Conservation (phyloP, 179 eudicot species). For the Beta corolliflora region DNA sequence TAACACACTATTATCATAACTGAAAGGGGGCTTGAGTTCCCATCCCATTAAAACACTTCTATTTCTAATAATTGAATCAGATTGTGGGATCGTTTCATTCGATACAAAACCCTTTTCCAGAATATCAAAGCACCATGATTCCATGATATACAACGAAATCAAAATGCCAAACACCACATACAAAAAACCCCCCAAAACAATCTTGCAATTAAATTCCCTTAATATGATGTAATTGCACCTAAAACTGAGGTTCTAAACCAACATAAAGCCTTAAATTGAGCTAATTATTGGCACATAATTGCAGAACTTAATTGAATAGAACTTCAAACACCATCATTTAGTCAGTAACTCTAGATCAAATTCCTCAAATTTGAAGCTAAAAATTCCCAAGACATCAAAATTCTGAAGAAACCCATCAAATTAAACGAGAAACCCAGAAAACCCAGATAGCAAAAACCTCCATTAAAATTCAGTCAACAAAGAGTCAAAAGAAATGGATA, state of each 20-base stretch:
- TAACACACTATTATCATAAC: slow-evolving; percentile 34
- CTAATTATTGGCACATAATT: slow-evolving; percentile 9
- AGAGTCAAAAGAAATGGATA: background rate
- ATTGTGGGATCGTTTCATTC: slow-evolving; percentile 35
- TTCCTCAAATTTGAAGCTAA: slow-evolving; percentile 15
- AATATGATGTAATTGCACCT: slow-evolving; percentile 16
- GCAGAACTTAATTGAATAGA: slow-evolving; percentile 6
- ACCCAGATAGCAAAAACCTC: slow-evolving; percentile 8
- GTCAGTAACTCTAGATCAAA: slow-evolving; percentile 1
- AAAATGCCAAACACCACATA: slow-evolving; percentile 13
- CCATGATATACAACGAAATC: slow-evolving; percentile 40
- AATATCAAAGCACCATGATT: slow-evolving; percentile 58
- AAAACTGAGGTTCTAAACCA: slow-evolving; percentile 1
- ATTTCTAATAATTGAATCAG: slow-evolving; percentile 21
- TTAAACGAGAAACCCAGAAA: slow-evolving; percentile 15
- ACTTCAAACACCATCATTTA: background rate
- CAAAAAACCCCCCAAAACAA: background rate
- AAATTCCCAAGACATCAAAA: slow-evolving; percentile 23
- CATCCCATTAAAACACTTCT: slow-evolving; percentile 32
- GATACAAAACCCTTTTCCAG: slow-evolving; percentile 39
- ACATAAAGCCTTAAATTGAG: slow-evolving; percentile 8
- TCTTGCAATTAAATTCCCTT: background rate
- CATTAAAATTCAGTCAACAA: slow-evolving; percentile 8
- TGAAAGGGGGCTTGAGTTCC: slow-evolving; percentile 27
- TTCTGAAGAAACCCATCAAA: slow-evolving; percentile 24